A percentile compares a stretch with the other conserved stretches of the same genome.
Conservation (phyloP, 805 yeast species). For the Pichia nakasei region DNA sequence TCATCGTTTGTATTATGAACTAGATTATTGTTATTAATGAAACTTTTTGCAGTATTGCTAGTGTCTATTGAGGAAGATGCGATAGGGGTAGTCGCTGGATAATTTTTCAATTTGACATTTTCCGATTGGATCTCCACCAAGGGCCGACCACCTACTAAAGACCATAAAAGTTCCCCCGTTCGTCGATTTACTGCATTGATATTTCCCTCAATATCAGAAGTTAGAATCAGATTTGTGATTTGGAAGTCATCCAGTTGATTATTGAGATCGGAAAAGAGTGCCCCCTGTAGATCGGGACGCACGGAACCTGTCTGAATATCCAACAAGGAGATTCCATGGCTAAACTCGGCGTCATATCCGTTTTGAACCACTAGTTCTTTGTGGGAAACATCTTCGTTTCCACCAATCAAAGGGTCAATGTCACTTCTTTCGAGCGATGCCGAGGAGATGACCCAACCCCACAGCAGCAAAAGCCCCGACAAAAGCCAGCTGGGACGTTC, state of each 20-base stretch:
- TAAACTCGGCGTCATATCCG: too few species aligned
- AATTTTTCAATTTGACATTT: background rate
- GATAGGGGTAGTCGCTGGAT: slow-evolving; percentile 4
- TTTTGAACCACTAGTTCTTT: background rate
- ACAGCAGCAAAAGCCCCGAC: too few species aligned
- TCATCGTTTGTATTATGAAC: background rate
- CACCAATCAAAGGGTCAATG: too few species aligned
- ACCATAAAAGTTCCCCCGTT: slow-evolving; percentile 73
- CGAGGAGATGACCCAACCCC: too few species aligned
- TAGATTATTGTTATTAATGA: background rate
- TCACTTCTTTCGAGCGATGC: too few species aligned
- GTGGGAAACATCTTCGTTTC: too few species aligned
- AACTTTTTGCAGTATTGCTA: background rate
- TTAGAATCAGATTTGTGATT: slow-evolving; percentile 48
- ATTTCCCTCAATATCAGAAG: slow-evolving; percentile 82
- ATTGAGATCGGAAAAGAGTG: background rate
- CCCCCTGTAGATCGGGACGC: background rate
- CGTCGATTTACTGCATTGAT: slow-evolving; percentile 71
- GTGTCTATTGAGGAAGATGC: background rate
- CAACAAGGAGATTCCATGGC: too few species aligned
- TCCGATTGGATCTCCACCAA: slow-evolving; percentile 35
- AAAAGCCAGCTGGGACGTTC: too few species aligned
- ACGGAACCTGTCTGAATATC: background rate
- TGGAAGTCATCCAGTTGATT: slow-evolving; percentile 19
- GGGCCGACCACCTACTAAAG: slow-evolving; percentile 56